Evolutionary conservation across 306 rosid species (phyloP).

Genomic region (Acacia crassicarpa): DNA sequence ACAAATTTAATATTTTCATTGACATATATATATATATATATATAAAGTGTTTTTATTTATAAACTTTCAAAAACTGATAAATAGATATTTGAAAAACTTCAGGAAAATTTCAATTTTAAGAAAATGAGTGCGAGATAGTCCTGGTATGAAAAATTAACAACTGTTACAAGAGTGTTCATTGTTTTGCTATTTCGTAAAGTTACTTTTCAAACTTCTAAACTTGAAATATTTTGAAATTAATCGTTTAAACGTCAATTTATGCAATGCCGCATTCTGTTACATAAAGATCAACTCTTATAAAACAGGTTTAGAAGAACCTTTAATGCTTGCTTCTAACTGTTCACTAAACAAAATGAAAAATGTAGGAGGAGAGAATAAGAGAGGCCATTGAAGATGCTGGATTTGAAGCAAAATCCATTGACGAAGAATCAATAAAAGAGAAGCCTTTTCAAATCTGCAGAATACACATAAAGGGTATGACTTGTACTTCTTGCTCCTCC

Average conservation of each 20-base stretch:
- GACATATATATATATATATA: too few relatives aligned
- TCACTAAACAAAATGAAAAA: background rate
- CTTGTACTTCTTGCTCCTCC: slow-evolving; percentile 76
- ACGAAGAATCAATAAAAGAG: slow-evolving; percentile 27
- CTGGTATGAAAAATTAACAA: too few relatives aligned
- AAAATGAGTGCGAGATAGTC: too few relatives aligned
- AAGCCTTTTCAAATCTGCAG: slow-evolving; percentile 54
- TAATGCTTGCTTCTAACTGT: background rate
- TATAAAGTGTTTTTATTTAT: too few relatives aligned
- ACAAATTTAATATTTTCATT: too few relatives aligned
- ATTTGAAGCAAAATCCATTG: slow-evolving; percentile 49
- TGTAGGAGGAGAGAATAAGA: slow-evolving; percentile 57
- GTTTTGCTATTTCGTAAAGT: background rate
- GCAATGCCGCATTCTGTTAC: background rate
- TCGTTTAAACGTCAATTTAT: background rate
- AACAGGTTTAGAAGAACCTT: background rate
- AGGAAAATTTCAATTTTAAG: too few relatives aligned
- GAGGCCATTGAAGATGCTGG: slow-evolving; percentile 70
- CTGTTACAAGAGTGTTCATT: too few relatives aligned
- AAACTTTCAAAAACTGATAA: too few relatives aligned
- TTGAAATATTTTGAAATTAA: background rate
- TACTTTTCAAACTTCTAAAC: background rate
- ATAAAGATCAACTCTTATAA: background rate
- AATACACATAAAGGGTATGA: slow-evolving; percentile 65
- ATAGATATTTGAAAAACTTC: too few relatives aligned